Evolutionary conservation across 2,329 filamentous ascomycete species (phyloP), one percentile per base, ranked within the genome.

Genomic region (Cladophialophora psammophila): DNA sequence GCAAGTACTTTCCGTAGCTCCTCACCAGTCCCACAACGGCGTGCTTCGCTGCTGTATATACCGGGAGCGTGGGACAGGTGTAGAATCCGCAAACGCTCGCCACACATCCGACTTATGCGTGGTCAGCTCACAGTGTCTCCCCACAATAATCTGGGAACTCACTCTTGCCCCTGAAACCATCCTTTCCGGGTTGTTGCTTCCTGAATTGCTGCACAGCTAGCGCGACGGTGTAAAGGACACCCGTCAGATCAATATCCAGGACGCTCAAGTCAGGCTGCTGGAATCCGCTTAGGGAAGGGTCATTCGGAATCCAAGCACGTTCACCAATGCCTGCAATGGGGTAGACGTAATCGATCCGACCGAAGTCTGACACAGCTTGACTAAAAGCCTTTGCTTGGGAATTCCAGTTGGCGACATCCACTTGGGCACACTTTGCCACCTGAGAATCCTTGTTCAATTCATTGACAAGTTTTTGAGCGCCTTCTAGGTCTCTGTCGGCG

Each of bases 31-130:
- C 69, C 8, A 59, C 62, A 6, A 71, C 67, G 10, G 52, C 69
- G 58, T 71, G 69, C 38, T 71, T 71, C 7, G 69, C 67, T 7
- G 31, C 77, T 8, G 80, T 82, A 63, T 82, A 82, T 5, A 82
- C 75, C 3, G 80, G 80, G 2, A 82, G 65, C 3, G 77, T 79
- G 0, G 80, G 78, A 3, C 80, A 76, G 66, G 75, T 78, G 60
- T 81, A 81, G 63, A 82, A 76, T 0, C 80, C 79, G 60, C 80
- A 82, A 2, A 81, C 74, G n/a, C 78, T 81, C 12, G 78, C 78
- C 1, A 78, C 76, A 18, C 69, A 60, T 10, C 60, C 70, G 48
- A 73, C 72, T 72, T 15, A n/a, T 9, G 60, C 8, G 32, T 3
- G 32, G 38, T 52, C 8, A 58, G 60, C 13, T 31, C 12, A 31